These are phyloP conservation scores for Colletotrichum sidae DNA, from an alignment of 2,329 filamentous ascomycete genomes.

Conservation along the genomic window DNA sequence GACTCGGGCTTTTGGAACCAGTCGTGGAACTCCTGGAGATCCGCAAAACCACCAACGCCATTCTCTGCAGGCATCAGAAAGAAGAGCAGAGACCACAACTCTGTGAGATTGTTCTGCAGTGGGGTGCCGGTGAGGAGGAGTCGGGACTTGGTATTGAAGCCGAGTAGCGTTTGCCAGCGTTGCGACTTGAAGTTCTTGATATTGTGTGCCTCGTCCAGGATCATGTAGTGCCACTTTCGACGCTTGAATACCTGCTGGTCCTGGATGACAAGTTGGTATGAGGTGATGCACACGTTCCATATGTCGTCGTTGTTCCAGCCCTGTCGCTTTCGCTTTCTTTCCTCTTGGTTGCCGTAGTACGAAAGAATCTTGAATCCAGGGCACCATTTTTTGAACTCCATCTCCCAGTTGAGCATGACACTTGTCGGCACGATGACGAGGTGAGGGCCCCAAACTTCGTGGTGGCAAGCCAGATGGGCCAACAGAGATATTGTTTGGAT, in stretches of 20 bases:
- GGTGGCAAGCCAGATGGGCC: conserved; percentile 89
- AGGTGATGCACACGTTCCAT: conserved; percentile 98
- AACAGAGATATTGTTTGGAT: conserved; percentile 97
- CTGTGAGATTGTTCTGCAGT: conserved; percentile 95
- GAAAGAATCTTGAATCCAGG: conserved; percentile 98
- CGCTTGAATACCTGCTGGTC: conserved; percentile 95
- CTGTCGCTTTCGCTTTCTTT: conserved; percentile 88
- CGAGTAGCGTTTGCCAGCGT: conserved; percentile 93
- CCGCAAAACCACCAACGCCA: conserved; percentile 89
- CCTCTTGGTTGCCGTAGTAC: conserved; percentile 94
- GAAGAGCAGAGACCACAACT: conserved; percentile 96
- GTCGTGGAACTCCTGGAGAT: conserved; percentile 94
- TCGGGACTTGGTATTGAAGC: conserved; percentile 89
- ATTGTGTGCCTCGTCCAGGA: conserved; percentile 97
- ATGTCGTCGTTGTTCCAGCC: conserved; percentile 94
- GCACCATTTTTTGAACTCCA: conserved; percentile 99
- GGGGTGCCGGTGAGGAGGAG: conserved; percentile 94
- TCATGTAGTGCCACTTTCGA: conserved; percentile 96
- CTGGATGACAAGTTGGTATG: conserved; percentile 94
- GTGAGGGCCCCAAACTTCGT: conserved; percentile 95
- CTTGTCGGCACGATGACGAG: conserved; percentile 96
- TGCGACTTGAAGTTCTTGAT: conserved; percentile 99
- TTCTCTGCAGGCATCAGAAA: conserved; percentile 95
- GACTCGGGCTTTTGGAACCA: conserved; percentile 97
- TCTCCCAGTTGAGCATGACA: conserved; percentile 99